Conservation (phyloP, 2,329 filamentous ascomycete species). For the Alternaria dauci region DNA sequence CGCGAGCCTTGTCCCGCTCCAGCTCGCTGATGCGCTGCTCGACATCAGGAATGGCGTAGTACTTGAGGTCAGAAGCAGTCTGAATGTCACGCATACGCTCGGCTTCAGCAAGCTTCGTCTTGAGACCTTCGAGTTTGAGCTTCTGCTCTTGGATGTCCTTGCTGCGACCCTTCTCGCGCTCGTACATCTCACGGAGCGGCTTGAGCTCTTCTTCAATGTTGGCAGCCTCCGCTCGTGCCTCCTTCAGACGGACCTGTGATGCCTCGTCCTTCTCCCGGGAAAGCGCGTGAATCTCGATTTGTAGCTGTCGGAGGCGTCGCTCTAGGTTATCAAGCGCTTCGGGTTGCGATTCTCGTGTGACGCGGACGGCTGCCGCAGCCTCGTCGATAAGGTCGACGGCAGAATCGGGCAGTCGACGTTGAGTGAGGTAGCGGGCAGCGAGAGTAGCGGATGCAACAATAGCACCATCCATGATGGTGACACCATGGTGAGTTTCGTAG, state of each 20-base stretch:
- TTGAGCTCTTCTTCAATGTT: conserved; percentile 94
- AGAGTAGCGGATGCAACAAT: conserved; percentile 91
- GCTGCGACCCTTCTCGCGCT: conserved; percentile 88
- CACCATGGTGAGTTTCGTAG: conserved; percentile 98
- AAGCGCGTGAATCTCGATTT: conserved; percentile 96
- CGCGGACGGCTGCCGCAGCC: conserved; percentile 93
- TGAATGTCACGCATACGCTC: conserved; percentile 83
- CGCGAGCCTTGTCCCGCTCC: conserved; percentile 79
- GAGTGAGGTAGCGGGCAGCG: conserved; percentile 91
- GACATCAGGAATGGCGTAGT: conserved; percentile 96
- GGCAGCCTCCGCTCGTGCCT: conserved; percentile 87
- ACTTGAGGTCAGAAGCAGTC: conserved; percentile 91
- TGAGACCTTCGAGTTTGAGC: conserved; percentile 89
- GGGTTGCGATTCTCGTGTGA: conserved; percentile 94
- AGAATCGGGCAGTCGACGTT: conserved; percentile 89
- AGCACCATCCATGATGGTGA: conserved; percentile 93
- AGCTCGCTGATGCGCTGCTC: conserved; percentile 80
- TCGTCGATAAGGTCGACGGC: conserved; percentile 97
- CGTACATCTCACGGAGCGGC: conserved; percentile 93
- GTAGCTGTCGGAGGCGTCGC: conserved; percentile 84
- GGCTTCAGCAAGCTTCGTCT: conserved; percentile 93
- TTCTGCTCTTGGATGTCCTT: conserved; percentile 94
- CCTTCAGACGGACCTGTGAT: conserved; percentile 80
- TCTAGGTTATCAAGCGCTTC: conserved; percentile 96
- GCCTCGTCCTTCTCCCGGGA: conserved; percentile 94